These are phyloP conservation scores for Colletotrichum echinochloae DNA, from an alignment of 2,329 filamentous ascomycete genomes.

Conservation along the genomic window DNA sequence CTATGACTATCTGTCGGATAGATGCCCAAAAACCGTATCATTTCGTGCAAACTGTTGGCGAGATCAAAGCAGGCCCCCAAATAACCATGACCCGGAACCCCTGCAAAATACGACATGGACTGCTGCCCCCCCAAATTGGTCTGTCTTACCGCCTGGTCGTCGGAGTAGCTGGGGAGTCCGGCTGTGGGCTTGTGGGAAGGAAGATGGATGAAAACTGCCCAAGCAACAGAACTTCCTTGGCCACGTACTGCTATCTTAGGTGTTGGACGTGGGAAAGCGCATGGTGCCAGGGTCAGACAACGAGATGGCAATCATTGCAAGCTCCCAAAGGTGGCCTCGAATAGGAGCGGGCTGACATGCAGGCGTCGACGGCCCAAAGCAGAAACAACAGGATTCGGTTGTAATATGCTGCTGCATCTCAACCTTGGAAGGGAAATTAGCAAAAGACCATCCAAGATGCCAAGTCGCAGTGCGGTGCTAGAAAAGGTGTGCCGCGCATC, in stretches of 20 bases:
- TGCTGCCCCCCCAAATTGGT: constrained; percentile 16
- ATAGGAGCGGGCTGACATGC: constrained; percentile 16
- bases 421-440: constrained; percentile 41
- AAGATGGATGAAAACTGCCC: not conserved
- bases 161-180: constrained; percentile 25
- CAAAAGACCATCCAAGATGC: constrained; percentile 39
- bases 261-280: not conserved
- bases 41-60: not conserved
- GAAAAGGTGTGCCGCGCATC: constrained; percentile 37
- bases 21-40: not conserved
- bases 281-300: not conserved
- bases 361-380: constrained; percentile 15
- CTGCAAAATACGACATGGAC: constrained; percentile 11
- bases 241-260: not conserved
- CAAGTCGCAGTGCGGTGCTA: constrained; percentile 34
- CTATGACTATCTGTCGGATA: not conserved
- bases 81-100: constrained; percentile 8
- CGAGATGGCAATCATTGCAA: not conserved
- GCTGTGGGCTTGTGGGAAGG: constrained; percentile 30
- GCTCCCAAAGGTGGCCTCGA: not conserved
- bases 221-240: constrained; percentile 10
- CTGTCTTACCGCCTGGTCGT: constrained; percentile 11
- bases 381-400: constrained; percentile 33
- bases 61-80: constrained; percentile 3
- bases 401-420: constrained; percentile 37